These are phyloP conservation scores for Fagopyrum homotropicum DNA, from an alignment of 148 eudicot species.

Conservation along the genomic window DNA sequence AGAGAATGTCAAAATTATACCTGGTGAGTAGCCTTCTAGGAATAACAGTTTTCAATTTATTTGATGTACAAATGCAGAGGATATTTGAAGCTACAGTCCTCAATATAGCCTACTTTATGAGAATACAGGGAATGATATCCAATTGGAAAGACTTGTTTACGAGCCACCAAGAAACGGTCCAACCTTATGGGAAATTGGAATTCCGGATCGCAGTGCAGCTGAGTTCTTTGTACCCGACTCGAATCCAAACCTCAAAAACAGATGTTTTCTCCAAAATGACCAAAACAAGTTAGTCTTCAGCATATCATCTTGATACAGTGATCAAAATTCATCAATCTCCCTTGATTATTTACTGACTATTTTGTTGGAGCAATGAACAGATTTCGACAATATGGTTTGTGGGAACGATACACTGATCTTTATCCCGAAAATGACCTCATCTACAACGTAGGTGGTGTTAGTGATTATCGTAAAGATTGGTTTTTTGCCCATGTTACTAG, in stretches of 20 bases:
- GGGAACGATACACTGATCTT: conserved; percentile 15
- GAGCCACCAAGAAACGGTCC: conserved; percentile 25
- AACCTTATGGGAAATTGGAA: conserved; percentile 26
- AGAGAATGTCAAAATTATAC: conserved; percentile 16
- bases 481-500: conserved; percentile 7
- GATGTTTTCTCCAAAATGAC: conserved; percentile 2
- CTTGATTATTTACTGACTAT: background rate
- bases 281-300: conserved; percentile 8
- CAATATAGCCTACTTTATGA: background rate
- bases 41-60: background rate
- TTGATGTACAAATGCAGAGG: background rate
- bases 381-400: conserved; percentile 12
- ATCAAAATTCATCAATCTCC: background rate
- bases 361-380: background rate
- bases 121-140: conserved; percentile 5
- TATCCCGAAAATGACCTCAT: conserved; percentile 7
- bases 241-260: conserved; percentile 5
- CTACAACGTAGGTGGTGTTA: conserved; percentile 7
- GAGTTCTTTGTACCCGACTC: conserved; percentile 19
- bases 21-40: conserved; percentile 23
- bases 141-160: conserved; percentile 15
- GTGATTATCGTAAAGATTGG: conserved; percentile 11
- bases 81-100: background rate
- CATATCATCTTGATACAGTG: background rate
- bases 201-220: conserved; percentile 22